A percentile compares a stretch with the other conserved stretches of the same genome.
These are phyloP conservation scores for Sphagnum contortum DNA, from an alignment of 225 moss, liverwort and hornwort genomes.

Conservation along the genomic window DNA sequence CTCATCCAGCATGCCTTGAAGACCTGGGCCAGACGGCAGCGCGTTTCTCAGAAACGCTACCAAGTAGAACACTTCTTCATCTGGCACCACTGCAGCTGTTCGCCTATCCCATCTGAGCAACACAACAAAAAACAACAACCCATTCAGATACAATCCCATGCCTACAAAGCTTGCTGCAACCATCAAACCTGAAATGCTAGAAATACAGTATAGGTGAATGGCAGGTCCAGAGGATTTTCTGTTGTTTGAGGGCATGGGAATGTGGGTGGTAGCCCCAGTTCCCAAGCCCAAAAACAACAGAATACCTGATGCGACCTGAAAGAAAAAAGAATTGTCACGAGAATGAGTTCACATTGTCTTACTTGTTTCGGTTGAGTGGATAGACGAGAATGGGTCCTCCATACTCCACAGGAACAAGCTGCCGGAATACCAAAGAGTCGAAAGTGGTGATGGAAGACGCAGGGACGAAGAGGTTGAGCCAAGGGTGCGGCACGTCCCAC, in stretches of 20 bases:
- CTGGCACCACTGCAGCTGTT: conserved; percentile 30
- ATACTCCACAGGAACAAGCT: conserved; percentile 21
- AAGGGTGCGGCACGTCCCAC: conserved; percentile 83
- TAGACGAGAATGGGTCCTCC: conserved; percentile 70
- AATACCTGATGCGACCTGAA: no score
- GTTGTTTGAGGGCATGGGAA: not conserved
- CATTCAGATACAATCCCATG: not conserved
- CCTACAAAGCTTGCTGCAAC: no score
- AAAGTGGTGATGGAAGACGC: conserved; percentile 42
- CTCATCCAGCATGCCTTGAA: conserved; percentile 25
- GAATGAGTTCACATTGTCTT: conserved; percentile 7
- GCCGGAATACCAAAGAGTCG: conserved; percentile 43
- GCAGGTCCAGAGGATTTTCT: no score
- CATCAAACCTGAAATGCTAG: not conserved
- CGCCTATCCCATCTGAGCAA: conserved; percentile 35
- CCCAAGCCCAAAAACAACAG: no score
- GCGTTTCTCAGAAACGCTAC: conserved; percentile 45
- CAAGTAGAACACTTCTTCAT: conserved; percentile 29
- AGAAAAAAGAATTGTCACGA: no score
- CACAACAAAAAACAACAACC: not conserved
- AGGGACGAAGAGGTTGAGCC: conserved; percentile 73
- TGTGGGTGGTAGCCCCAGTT: not conserved
- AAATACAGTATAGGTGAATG: not conserved
- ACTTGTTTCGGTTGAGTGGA: conserved; percentile 74
- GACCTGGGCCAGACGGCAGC: conserved; percentile 24